phyloP scores from a whole-genome alignment of 805 yeast genomes.

The Kuraishia cidri region DNA sequence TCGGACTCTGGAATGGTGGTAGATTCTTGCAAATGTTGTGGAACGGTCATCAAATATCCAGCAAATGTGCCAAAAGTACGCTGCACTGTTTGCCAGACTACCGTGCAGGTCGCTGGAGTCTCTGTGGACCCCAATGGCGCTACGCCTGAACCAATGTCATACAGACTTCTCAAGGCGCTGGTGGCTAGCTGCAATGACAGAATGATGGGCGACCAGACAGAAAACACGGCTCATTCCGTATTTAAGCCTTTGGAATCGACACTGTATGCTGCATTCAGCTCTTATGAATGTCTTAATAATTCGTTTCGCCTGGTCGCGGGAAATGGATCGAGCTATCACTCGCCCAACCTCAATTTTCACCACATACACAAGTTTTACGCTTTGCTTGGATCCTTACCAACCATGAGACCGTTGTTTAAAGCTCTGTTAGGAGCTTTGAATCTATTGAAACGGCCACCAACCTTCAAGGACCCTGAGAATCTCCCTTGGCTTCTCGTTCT shows the following conservation, averaged over 20 bases:
- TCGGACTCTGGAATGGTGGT: slow-evolving; percentile 7
- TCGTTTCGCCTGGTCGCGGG: slow-evolving; percentile 37
- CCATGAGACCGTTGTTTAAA: slow-evolving; percentile 49
- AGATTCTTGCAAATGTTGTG: slow-evolving; percentile 36
- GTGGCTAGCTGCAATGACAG: slow-evolving; percentile 23
- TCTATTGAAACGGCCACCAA: slow-evolving; percentile 42
- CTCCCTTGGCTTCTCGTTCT: slow-evolving; percentile 56
- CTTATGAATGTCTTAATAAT: slow-evolving; percentile 33
- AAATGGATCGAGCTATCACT: slow-evolving; percentile 17
- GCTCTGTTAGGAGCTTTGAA: slow-evolving; percentile 43
- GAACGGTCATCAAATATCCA: slow-evolving; percentile 30
- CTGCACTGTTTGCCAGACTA: slow-evolving; percentile 57
- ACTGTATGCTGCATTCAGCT: slow-evolving; percentile 37
- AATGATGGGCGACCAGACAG: slow-evolving; percentile 4
- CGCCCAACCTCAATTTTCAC: slow-evolving; percentile 40
- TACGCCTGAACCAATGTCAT: slow-evolving; percentile 13
- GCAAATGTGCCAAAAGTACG: slow-evolving; percentile 28
- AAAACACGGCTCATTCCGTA: slow-evolving; percentile 9
- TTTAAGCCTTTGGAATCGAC: slow-evolving; percentile 43
- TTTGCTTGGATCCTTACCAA: slow-evolving; percentile 40
- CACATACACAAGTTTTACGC: slow-evolving; percentile 39
- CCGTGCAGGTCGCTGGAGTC: slow-evolving; percentile 11
- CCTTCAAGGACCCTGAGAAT: slow-evolving; percentile 28
- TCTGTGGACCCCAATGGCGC: slow-evolving; percentile 8
- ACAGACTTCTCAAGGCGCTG: slow-evolving; percentile 19